These are phyloP conservation scores for Lodderomyces theae DNA, from an alignment of 1,139 yeast genomes.

Conservation along the genomic window DNA sequence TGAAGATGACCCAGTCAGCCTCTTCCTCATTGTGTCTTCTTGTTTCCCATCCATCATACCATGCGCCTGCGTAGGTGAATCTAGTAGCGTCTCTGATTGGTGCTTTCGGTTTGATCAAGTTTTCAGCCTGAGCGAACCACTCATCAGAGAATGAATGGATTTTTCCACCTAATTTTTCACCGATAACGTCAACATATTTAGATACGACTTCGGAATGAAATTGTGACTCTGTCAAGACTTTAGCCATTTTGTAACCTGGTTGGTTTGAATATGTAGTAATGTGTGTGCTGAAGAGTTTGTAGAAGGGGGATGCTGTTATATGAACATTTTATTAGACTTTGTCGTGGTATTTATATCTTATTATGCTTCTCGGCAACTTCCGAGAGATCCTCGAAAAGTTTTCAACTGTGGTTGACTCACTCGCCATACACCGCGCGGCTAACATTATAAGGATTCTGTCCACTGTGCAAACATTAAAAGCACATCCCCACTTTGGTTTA, in stretches of 20 bases:
- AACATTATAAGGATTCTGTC: too few relatives aligned
- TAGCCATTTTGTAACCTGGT: slow-evolving; percentile 21
- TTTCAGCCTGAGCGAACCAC: slow-evolving; percentile 94
- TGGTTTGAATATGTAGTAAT: neutral
- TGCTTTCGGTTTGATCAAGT: slow-evolving; percentile 73
- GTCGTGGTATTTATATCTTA: neutral
- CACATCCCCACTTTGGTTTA: too few relatives aligned
- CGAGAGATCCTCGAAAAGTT: neutral
- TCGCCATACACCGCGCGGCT: too few relatives aligned
- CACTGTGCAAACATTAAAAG: too few relatives aligned
- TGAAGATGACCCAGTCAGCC: slow-evolving; percentile 82
- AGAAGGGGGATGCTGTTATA: too few relatives aligned
- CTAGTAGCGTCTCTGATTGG: slow-evolving; percentile 79
- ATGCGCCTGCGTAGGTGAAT: slow-evolving; percentile 84
- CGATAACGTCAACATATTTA: slow-evolving; percentile 69
- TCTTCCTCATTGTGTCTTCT: slow-evolving; percentile 83
- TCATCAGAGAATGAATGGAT: slow-evolving; percentile 74
- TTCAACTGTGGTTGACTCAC: too few relatives aligned
- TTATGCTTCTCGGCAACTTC: neutral
- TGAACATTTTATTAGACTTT: too few relatives aligned
- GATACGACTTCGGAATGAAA: slow-evolving; percentile 46
- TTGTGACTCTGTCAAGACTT: slow-evolving; percentile 32
- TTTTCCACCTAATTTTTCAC: slow-evolving; percentile 77
- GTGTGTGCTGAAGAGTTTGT: too few relatives aligned
- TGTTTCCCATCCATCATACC: slow-evolving; percentile 99